A percentile compares a stretch with the other conserved stretches of the same genome.
phyloP scores from a whole-genome alignment of 2,329 filamentous ascomycete species.

The Botrytis pseudocinerea region DNA sequence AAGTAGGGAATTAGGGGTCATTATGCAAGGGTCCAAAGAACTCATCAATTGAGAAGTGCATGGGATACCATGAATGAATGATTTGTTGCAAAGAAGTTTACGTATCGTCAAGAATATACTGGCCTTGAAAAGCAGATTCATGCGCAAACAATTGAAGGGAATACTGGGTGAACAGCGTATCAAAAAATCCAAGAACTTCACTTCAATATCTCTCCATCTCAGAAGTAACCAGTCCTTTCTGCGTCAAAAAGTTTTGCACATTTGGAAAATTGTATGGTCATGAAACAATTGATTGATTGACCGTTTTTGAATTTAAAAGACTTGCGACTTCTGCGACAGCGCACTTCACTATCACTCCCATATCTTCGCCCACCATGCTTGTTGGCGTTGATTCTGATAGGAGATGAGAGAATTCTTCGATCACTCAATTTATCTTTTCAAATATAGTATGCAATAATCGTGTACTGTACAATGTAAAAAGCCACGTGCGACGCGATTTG shows the following conservation, averaged over 20 bases:
- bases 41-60: background rate
- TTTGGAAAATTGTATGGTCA: background rate
- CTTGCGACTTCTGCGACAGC: background rate
- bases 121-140: background rate
- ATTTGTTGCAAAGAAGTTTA: background rate
- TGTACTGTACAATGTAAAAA: background rate
- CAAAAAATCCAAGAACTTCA: background rate
- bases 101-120: background rate
- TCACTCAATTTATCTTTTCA: background rate
- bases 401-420: background rate
- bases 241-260: background rate
- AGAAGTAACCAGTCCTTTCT: background rate
- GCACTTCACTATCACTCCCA: background rate
- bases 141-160: background rate
- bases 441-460: background rate
- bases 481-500: background rate
- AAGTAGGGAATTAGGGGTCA: conserved; percentile 49
- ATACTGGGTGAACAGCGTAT: background rate
- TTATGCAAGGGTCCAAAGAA: background rate
- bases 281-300: background rate
- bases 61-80: conserved; percentile 1
- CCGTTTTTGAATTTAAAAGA: background rate
- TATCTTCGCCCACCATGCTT: background rate
- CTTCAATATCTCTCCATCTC: background rate
- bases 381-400: background rate